Percentiles rank a stretch among this genome's conserved stretches.
phyloP scores from a whole-genome alignment of 192 early-diverging fungal genomes.

The Coemansia sp. region DNA sequence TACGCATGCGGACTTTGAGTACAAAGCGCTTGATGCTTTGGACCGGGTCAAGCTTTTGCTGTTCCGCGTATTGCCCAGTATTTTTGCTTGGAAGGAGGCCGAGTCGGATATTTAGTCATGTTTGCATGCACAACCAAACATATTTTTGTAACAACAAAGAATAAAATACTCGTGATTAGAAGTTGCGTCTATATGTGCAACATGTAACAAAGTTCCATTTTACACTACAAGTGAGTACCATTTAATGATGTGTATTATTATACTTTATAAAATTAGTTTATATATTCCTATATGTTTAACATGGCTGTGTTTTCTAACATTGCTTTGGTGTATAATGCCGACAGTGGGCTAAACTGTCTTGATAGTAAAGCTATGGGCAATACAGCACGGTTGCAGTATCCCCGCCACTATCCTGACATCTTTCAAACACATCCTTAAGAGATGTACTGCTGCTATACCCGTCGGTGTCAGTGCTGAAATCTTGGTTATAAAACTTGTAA shows the following conservation, averaged over 20 bases:
- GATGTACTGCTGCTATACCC: not conserved
- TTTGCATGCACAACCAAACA: not conserved
- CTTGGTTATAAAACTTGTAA: too few species aligned
- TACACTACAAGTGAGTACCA: too few species aligned
- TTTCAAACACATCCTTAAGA: not conserved
- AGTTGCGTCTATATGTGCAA: too few species aligned
- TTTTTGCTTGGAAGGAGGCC: slow-evolving; percentile 39
- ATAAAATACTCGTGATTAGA: not conserved
- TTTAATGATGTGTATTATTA: too few species aligned
- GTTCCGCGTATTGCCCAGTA: slow-evolving; percentile 49
- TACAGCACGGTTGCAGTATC: slow-evolving; percentile 1
- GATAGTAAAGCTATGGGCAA: not conserved
- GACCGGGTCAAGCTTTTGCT: slow-evolving; percentile 39
- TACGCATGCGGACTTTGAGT: slow-evolving; percentile 53
- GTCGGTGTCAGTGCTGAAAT: too few species aligned
- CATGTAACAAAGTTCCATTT: too few species aligned
- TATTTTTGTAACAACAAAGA: not conserved
- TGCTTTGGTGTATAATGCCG: too few species aligned
- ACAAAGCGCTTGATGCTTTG: slow-evolving; percentile 34
- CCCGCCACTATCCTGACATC: not conserved
- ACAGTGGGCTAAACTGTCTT: too few species aligned
- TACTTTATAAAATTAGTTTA: too few species aligned
- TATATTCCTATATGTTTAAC: too few species aligned
- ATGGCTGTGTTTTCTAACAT: too few species aligned
- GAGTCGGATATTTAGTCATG: slow-evolving; percentile 9